Evolutionary conservation across 1,284 basidiomycete genomes (phyloP).

Genomic region (Heterobasidion parviporum): DNA sequence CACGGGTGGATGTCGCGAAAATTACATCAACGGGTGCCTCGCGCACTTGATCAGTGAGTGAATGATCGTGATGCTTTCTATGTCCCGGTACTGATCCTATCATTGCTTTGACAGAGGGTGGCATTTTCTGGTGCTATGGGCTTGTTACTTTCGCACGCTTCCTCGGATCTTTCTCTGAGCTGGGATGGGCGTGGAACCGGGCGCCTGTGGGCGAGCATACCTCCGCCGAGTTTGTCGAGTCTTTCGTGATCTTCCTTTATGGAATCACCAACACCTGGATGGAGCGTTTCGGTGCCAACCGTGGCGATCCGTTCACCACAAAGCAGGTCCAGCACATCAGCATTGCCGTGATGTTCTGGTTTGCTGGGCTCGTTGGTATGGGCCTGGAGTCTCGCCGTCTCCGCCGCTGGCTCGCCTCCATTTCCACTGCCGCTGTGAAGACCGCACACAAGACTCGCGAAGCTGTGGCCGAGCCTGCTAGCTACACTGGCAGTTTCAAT

Average conservation of each 20-base stretch:
- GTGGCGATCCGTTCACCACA: constrained; percentile 83
- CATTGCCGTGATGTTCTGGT: constrained; percentile 97
- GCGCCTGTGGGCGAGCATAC: constrained; percentile 41
- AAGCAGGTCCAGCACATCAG: constrained; percentile 95
- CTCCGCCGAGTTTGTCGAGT: constrained; percentile 87
- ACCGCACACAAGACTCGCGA: constrained; percentile 27
- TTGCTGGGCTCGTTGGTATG: constrained; percentile 87
- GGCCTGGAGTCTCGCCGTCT: constrained; percentile 76
- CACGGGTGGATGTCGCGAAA: constrained; percentile 74
- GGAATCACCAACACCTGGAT: constrained; percentile 94
- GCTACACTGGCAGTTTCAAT: constrained; percentile 81
- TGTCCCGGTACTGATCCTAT: constrained; percentile 3
- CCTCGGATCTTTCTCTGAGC: constrained; percentile 81
- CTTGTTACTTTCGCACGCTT: constrained; percentile 86
- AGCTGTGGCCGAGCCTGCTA: constrained; percentile 53
- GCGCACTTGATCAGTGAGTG: constrained; percentile 88
- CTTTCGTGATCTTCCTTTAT: constrained; percentile 81
- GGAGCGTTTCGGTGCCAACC: constrained; percentile 82
- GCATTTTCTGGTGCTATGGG: constrained; percentile 89
- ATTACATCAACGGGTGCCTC: constrained; percentile 75
- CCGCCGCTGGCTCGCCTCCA: constrained; percentile 60
- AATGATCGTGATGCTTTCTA: constrained; percentile 6
- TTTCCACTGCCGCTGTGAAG: constrained; percentile 38
- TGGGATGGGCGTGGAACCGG: constrained; percentile 95
- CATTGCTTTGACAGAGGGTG: constrained; percentile 51